These are phyloP conservation scores for Globisporangium takayamanum DNA, from an alignment of 352 stramenopile species.

Conservation along the genomic window DNA sequence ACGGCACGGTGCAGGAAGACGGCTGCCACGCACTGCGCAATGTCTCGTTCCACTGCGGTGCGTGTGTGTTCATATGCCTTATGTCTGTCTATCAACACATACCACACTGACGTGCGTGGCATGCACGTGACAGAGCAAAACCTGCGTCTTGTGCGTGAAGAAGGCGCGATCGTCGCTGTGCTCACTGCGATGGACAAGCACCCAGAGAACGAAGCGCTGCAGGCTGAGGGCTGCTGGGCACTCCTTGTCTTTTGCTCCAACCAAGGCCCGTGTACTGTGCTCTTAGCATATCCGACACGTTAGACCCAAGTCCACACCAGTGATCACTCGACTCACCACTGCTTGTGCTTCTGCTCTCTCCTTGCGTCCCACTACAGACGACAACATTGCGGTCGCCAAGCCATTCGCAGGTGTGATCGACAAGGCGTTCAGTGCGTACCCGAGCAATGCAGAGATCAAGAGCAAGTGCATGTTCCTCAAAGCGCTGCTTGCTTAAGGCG, in stretches of 20 bases:
- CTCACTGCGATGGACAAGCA: conserved; percentile 59
- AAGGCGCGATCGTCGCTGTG: conserved; percentile 60
- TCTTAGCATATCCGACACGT: not conserved
- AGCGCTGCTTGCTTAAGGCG: conserved; percentile 36
- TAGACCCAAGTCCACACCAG: no score
- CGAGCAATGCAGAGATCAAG: conserved; percentile 51
- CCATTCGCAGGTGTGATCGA: conserved; percentile 36
- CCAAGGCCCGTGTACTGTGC: conserved; percentile 26
- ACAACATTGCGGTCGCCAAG: conserved; percentile 52
- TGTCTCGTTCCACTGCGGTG: conserved; percentile 61
- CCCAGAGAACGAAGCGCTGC: conserved; percentile 52
- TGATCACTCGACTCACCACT: no score
- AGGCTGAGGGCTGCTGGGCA: conserved; percentile 67
- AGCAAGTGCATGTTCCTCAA: conserved; percentile 61
- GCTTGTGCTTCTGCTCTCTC: not conserved
- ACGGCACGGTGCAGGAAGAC: conserved; percentile 56
- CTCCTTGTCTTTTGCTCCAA: conserved; percentile 80
- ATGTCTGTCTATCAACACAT: not conserved
- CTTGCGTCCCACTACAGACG: conserved; percentile 23
- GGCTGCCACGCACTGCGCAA: conserved; percentile 77
- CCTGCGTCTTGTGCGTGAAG: conserved; percentile 43
- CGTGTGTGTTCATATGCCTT: not conserved
- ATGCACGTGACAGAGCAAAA: conserved; percentile 36
- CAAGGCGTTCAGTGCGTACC: conserved; percentile 33
- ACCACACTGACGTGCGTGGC: not conserved